phyloP scores from a whole-genome alignment of 2,329 filamentous ascomycete species.

The Botrytis sinoallii region DNA sequence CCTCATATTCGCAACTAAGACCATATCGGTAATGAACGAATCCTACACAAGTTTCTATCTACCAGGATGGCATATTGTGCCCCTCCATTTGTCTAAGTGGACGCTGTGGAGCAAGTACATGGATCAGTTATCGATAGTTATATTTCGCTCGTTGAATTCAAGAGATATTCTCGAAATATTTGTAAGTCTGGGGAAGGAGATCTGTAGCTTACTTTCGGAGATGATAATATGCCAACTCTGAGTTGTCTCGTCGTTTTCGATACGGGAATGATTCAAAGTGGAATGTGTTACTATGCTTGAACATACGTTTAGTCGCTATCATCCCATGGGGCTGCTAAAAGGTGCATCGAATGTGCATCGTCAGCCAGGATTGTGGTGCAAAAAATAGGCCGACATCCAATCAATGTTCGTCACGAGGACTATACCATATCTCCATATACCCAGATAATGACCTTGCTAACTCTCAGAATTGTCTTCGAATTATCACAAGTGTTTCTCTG shows the following conservation, averaged over 20 bases:
- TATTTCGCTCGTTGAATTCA: not conserved
- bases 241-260: not conserved
- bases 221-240: not conserved
- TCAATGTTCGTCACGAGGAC: slow-evolving; percentile 26
- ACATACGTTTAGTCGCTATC: not conserved
- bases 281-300: not conserved
- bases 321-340: not conserved
- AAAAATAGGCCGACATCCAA: slow-evolving; percentile 23
- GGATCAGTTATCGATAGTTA: not conserved
- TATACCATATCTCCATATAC: not conserved
- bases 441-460: slow-evolving; percentile 15
- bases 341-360: slow-evolving; percentile 11
- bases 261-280: not conserved
- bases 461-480: slow-evolving; percentile 11
- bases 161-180: not conserved
- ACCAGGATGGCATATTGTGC: slow-evolving; percentile 1
- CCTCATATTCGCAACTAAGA: slow-evolving; percentile 2
- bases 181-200: not conserved
- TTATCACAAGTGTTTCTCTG: not conserved
- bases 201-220: not conserved
- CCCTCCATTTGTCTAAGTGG: slow-evolving; percentile 18
- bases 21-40: slow-evolving; percentile 13
- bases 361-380: slow-evolving; percentile 15
- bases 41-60: slow-evolving; percentile 12
- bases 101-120: slow-evolving; percentile 4